A percentile compares a stretch with the other conserved stretches of the same genome.
Conservation (phyloP, 2,329 filamentous ascomycete species). For the Cytospora leucostoma region DNA sequence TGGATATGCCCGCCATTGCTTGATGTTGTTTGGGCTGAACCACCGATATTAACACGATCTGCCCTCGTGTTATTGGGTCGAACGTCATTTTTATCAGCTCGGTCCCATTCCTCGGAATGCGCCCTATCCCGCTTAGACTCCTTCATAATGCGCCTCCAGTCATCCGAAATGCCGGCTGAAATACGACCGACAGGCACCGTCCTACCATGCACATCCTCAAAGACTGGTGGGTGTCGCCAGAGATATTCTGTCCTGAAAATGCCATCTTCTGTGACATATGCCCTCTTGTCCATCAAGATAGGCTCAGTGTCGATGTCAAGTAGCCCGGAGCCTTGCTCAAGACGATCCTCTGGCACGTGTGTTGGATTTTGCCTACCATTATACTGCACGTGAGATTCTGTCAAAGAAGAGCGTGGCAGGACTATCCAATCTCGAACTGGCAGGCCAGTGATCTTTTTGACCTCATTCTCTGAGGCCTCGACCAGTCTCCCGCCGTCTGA, state of each 20-base stretch:
- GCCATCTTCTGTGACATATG: not conserved
- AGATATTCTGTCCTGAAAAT: not conserved
- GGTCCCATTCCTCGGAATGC: no score
- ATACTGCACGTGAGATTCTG: not conserved
- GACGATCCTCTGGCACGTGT: not conserved
- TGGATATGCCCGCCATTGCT: not conserved
- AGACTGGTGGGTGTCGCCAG: not conserved
- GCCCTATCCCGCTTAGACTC: not conserved
- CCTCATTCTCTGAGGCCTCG: not conserved
- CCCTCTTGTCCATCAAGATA: not conserved
- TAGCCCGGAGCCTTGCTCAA: not conserved
- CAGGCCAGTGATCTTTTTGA: not conserved
- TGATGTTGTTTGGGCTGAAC: not conserved
- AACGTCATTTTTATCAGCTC: not conserved
- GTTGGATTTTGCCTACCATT: not conserved
- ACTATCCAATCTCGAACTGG: not conserved
- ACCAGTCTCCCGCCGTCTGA: not conserved
- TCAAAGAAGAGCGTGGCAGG: not conserved
- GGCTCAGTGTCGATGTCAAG: not conserved
- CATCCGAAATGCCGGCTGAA: not conserved
- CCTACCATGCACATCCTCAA: not conserved
- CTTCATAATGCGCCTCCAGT: not conserved
- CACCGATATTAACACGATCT: not conserved
- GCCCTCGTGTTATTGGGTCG: not conserved
- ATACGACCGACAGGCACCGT: not conserved